A percentile compares a stretch with the other conserved stretches of the same genome.
Evolutionary conservation across 176 grass and related monocot genomes (phyloP).

Genomic region (Bromus sterilis): DNA sequence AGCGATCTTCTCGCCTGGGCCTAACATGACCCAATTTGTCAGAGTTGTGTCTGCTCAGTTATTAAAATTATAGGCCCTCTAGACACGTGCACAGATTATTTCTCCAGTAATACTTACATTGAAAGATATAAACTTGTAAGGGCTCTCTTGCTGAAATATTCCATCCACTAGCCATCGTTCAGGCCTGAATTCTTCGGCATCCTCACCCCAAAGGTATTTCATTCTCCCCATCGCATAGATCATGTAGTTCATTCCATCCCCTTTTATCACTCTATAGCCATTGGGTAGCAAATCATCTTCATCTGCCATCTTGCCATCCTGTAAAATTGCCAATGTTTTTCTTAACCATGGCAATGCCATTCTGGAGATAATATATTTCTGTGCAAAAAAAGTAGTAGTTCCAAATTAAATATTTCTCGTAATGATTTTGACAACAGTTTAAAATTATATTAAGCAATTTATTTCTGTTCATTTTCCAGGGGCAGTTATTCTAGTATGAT

Average conservation of each 20-base stretch:
- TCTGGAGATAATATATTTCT: not conserved
- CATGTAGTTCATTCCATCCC: slow-evolving; percentile 40
- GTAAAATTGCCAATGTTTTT: not conserved
- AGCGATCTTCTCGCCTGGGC: not conserved
- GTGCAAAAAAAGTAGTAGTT: not conserved
- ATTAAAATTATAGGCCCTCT: not conserved
- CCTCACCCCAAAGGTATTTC: slow-evolving; percentile 58
- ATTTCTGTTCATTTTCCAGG: not conserved
- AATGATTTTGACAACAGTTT: not conserved
- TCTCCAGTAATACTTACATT: slow-evolving; percentile 25
- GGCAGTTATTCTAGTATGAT: not conserved
- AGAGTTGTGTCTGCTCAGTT: not conserved
- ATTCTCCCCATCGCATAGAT: slow-evolving; percentile 67
- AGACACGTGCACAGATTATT: not conserved
- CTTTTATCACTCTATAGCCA: slow-evolving; percentile 34
- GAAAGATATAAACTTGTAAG: slow-evolving; percentile 61
- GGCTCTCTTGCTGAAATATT: slow-evolving; percentile 43
- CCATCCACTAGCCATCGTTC: slow-evolving; percentile 59
- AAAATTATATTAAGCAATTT: not conserved
- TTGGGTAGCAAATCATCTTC: slow-evolving; percentile 50
- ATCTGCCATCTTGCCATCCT: slow-evolving; percentile 53
- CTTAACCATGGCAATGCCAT: not conserved
- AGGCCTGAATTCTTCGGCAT: slow-evolving; percentile 46
- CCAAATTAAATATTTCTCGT: not conserved
- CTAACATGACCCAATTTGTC: not conserved